Evolutionary conservation across 768 basidiomycete genomes (phyloP).

Genomic region (Agrocybe chaxingu): DNA sequence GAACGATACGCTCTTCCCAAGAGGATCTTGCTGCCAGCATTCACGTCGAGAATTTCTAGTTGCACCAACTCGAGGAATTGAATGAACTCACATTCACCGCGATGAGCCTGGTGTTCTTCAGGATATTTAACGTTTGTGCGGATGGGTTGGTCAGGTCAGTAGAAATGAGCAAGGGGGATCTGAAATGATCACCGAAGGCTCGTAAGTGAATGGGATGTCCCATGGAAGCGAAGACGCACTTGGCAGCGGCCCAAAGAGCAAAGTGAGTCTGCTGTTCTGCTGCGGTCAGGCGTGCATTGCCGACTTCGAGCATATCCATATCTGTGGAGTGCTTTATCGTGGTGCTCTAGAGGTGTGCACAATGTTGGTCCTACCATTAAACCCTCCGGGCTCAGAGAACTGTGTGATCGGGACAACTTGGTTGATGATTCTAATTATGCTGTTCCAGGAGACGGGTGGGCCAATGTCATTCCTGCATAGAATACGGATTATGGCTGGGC

Average conservation of each 20-base stretch:
- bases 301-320: slow-evolving; percentile 52
- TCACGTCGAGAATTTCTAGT: background rate
- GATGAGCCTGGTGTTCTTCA: slow-evolving; percentile 40
- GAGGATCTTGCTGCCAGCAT: slow-evolving; percentile 37
- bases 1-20: slow-evolving; percentile 42
- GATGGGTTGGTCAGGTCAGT: slow-evolving; percentile 37
- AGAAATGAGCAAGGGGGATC: slow-evolving; percentile 42
- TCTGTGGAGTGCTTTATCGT: slow-evolving; percentile 23
- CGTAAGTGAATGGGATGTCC: background rate
- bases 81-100: slow-evolving; percentile 35
- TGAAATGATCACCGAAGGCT: slow-evolving; percentile 5
- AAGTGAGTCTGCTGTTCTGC: slow-evolving; percentile 46
- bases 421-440: slow-evolving; percentile 47
- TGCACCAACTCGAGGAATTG: background rate
- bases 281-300: slow-evolving; percentile 39
- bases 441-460: slow-evolving; percentile 44
- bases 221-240: slow-evolving; percentile 22
- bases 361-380: slow-evolving; percentile 30
- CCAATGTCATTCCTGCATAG: slow-evolving; percentile 41
- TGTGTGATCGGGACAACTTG: slow-evolving; percentile 48
- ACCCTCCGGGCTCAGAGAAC: slow-evolving; percentile 43
- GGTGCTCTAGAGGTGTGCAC: background rate
- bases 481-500: background rate
- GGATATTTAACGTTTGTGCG: slow-evolving; percentile 29
- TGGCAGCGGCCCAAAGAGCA: slow-evolving; percentile 51